Evolutionary conservation across 768 basidiomycete genomes (phyloP).

Genomic region (Rhodotorula paludigena): DNA sequence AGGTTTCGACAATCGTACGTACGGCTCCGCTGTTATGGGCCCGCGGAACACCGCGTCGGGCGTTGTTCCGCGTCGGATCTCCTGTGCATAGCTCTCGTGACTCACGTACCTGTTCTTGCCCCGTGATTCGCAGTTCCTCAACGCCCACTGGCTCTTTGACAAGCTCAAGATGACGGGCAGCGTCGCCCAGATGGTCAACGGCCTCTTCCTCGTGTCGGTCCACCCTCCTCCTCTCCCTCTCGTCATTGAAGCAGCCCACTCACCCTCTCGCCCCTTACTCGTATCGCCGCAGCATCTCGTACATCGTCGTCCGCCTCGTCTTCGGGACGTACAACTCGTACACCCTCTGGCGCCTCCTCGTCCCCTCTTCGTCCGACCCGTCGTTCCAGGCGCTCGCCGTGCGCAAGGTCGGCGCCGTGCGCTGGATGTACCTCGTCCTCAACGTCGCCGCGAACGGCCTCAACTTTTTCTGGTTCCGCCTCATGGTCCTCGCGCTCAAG

Average conservation of each 20-base stretch:
- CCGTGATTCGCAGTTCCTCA: conserved; percentile 21
- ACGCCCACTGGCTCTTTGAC: conserved; percentile 39
- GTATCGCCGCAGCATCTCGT: not conserved
- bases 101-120: not conserved
- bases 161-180: conserved; percentile 33
- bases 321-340: conserved; percentile 37
- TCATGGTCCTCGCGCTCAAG: conserved; percentile 31
- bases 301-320: conserved; percentile 34
- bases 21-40: too few relatives aligned
- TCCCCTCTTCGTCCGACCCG: conserved; percentile 12
- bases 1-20: conserved; percentile 34
- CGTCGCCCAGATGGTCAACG: conserved; percentile 32
- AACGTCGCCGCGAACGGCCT: conserved; percentile 7
- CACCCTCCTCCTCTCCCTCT: not conserved
- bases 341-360: conserved; percentile 23
- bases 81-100: not conserved
- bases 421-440: conserved; percentile 17
- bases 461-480: conserved; percentile 35
- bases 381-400: not conserved
- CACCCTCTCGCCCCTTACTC: not conserved
- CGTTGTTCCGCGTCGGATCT: not conserved
- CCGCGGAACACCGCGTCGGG: not conserved
- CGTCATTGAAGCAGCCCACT: too few relatives aligned
- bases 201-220: conserved; percentile 30
- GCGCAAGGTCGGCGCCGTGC: conserved; percentile 1